phyloP scores from a whole-genome alignment of 148 eudicot species.

The Rhododendron griersonianum region DNA sequence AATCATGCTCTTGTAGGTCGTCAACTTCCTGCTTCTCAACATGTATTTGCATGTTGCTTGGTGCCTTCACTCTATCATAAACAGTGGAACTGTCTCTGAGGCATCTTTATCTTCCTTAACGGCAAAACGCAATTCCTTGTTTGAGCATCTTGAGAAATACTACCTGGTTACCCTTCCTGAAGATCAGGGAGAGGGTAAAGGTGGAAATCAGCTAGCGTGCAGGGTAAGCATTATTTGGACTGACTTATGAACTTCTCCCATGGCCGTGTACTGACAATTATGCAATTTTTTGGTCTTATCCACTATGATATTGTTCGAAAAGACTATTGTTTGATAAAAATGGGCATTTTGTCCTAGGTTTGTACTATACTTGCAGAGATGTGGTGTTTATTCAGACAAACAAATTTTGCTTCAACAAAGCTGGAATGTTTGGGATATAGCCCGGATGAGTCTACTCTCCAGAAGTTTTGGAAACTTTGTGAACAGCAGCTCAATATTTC shows the following conservation, averaged over 20 bases:
- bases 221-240: conserved; percentile 51
- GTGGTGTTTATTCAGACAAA: conserved; percentile 72
- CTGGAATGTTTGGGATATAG: conserved; percentile 61
- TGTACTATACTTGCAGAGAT: conserved; percentile 69
- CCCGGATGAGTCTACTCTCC: conserved; percentile 54
- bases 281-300: background rate
- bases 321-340: conserved; percentile 4
- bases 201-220: conserved; percentile 60
- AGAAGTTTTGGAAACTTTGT: conserved; percentile 79
- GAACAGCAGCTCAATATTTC: conserved; percentile 66
- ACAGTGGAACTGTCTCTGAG: conserved; percentile 58
- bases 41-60: conserved; percentile 79
- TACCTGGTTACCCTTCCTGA: conserved; percentile 40
- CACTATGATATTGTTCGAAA: background rate
- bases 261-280: background rate
- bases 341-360: conserved; percentile 45
- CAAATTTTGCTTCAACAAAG: conserved; percentile 60
- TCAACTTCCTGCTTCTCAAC: conserved; percentile 76
- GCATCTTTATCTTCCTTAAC: conserved; percentile 50
- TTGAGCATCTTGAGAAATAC: conserved; percentile 58
- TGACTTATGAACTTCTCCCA: background rate
- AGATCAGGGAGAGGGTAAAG: conserved; percentile 34
- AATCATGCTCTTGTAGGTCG: conserved; percentile 48
- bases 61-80: conserved; percentile 56
- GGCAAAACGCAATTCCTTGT: conserved; percentile 65